Evolutionary conservation across 1,284 basidiomycete species (phyloP).

Genomic region (Ceratobasidium theobromae): DNA sequence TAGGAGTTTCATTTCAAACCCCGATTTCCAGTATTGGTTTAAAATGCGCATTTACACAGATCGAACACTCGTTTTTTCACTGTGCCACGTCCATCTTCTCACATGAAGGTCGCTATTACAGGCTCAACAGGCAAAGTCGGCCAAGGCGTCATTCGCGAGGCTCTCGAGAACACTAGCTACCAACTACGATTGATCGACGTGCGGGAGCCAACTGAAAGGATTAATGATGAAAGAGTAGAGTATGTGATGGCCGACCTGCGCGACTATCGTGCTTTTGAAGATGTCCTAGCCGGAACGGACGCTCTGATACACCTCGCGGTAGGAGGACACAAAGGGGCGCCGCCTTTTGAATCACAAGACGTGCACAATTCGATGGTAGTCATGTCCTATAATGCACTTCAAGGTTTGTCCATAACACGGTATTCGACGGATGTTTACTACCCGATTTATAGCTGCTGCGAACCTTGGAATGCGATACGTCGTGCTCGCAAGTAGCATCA

Average conservation of each 20-base stretch:
- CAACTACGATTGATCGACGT: constrained; percentile 36
- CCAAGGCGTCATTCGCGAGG: constrained; percentile 40
- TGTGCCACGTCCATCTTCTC: not conserved
- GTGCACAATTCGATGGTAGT: constrained; percentile 44
- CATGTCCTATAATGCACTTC: constrained; percentile 35
- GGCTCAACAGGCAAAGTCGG: constrained; percentile 42
- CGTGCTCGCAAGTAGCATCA: constrained; percentile 43
- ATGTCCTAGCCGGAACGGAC: constrained; percentile 38
- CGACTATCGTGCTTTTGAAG: constrained; percentile 37
- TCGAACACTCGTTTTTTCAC: not conserved
- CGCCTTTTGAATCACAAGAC: constrained; percentile 37
- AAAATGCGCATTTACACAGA: constrained; percentile 5
- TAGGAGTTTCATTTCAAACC: not conserved
- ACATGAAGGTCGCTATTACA: constrained; percentile 44
- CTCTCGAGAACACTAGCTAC: constrained; percentile 39
- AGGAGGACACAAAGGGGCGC: constrained; percentile 40
- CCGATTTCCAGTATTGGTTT: not conserved
- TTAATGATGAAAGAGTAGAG: constrained; percentile 34
- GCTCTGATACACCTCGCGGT: constrained; percentile 46
- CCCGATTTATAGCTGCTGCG: constrained; percentile 38
- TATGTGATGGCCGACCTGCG: constrained; percentile 40
- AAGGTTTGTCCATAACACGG: not conserved
- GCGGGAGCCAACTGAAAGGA: constrained; percentile 25
- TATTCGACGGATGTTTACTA: not conserved
- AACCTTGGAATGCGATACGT: constrained; percentile 42